Conservation (phyloP, 169 alveolate species). For the Perkinsus chesapeaki region DNA sequence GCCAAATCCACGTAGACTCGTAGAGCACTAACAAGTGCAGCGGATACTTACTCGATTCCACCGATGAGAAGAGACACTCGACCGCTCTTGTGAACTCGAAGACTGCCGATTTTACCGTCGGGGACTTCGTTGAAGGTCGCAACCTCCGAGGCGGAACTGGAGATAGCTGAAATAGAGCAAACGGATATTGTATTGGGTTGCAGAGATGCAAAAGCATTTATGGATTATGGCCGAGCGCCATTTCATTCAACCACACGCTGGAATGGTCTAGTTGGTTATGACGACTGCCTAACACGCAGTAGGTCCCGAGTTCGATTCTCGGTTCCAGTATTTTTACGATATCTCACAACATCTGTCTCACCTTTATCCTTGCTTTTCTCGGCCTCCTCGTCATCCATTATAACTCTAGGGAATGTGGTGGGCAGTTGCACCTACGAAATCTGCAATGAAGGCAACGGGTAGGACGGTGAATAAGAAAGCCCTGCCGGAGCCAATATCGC, state of each 20-base stretch:
- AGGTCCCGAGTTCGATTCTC: background rate
- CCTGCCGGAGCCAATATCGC: too few relatives aligned
- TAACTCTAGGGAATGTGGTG: background rate
- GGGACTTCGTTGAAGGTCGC: background rate
- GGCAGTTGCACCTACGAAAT: background rate
- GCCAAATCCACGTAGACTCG: background rate
- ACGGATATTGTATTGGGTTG: background rate
- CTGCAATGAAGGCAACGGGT: too few relatives aligned
- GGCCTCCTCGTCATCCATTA: background rate
- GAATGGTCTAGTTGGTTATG: background rate
- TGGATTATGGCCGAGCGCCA: too few relatives aligned
- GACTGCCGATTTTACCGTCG: background rate
- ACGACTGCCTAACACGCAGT: background rate
- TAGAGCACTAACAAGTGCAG: background rate
- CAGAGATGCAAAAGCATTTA: background rate
- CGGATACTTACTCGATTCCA: background rate
- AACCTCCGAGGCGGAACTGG: background rate
- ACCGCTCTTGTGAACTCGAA: background rate
- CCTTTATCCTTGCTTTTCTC: background rate
- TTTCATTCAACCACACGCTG: background rate
- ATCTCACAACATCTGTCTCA: background rate
- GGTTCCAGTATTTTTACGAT: background rate
- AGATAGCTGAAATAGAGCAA: background rate
- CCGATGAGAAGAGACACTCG: background rate
- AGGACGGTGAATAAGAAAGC: too few relatives aligned